These are phyloP conservation scores for Luzula sylvatica DNA, from an alignment of 176 grass and related monocot genomes.

Conservation along the genomic window DNA sequence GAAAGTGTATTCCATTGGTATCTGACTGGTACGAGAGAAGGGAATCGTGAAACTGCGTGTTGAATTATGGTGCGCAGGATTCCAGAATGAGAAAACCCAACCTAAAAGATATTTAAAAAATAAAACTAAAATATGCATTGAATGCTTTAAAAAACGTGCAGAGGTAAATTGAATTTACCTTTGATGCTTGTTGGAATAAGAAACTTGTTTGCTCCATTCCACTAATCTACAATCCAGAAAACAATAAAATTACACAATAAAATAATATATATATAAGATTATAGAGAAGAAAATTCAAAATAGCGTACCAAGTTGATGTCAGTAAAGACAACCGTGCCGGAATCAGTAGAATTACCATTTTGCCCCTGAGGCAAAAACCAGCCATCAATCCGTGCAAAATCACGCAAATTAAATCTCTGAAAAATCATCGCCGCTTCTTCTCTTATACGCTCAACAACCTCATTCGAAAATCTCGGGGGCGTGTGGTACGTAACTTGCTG, in stretches of 20 bases:
- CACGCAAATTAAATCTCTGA: constrained; percentile 44
- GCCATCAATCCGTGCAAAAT: constrained; percentile 94
- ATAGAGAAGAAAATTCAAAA: neutral
- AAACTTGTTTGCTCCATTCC: constrained; percentile 99
- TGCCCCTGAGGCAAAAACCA: constrained; percentile 66
- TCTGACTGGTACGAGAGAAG: constrained; percentile 51
- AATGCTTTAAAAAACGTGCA: neutral
- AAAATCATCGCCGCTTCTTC: constrained; percentile 65
- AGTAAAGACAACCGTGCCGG: constrained; percentile 70
- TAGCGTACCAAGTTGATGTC: constrained; percentile 86
- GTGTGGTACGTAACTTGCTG: constrained; percentile 86
- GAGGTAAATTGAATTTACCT: constrained; percentile 35
- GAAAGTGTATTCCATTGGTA: constrained; percentile 54
- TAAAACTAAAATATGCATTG: too few species aligned
- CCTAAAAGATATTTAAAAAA: constrained; percentile 32
- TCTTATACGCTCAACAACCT: constrained; percentile 79
- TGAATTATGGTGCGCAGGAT: constrained; percentile 78
- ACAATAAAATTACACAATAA: neutral
- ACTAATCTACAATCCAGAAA: constrained; percentile 52
- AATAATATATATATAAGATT: neutral
- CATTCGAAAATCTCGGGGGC: constrained; percentile 72
- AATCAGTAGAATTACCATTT: constrained; percentile 36
- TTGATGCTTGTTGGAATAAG: constrained; percentile 94
- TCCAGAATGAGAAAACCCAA: constrained; percentile 85
- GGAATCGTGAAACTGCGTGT: constrained; percentile 67